phyloP scores from a whole-genome alignment of 2,329 filamentous ascomycete genomes.

The Beauveria medogensis region DNA sequence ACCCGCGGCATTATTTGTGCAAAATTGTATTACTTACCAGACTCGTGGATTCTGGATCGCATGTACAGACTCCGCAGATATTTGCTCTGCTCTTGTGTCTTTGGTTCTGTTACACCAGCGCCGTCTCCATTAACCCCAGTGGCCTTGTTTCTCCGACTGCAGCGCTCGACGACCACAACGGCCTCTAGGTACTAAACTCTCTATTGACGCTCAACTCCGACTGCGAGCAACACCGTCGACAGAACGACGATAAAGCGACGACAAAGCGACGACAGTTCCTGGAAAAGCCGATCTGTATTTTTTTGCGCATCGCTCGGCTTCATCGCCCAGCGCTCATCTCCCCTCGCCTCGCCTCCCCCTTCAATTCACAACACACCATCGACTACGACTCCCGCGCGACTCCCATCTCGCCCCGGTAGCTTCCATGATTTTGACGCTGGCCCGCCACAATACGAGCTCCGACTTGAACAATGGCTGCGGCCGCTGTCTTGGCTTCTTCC shows the following conservation, averaged over 20 bases:
- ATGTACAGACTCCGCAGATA: not conserved
- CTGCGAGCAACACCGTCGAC: not conserved
- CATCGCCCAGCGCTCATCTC: not conserved
- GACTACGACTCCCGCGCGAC: slow-evolving; percentile 1
- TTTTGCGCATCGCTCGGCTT: not conserved
- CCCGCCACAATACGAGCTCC: slow-evolving; percentile 34
- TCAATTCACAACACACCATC: not conserved
- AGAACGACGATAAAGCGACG: not conserved
- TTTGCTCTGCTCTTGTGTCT: not conserved
- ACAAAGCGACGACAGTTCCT: not conserved
- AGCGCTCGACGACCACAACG: slow-evolving; percentile 7
- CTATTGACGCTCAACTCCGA: not conserved
- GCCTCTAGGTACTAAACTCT: not conserved
- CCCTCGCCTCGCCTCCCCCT: not conserved
- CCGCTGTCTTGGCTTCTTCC: slow-evolving; percentile 37
- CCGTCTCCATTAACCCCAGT: not conserved
- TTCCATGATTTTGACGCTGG: slow-evolving; percentile 45
- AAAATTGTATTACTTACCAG: not conserved
- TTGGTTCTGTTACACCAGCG: not conserved
- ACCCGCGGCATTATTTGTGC: not conserved
- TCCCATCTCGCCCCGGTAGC: slow-evolving; percentile 22
- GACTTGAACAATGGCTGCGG: slow-evolving; percentile 47
- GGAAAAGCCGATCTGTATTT: not conserved
- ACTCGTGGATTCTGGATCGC: not conserved
- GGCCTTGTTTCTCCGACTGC: slow-evolving; percentile 1